These are phyloP conservation scores for Chloroidium sp. DNA, from an alignment of 163 green algal species.

Conservation along the genomic window DNA sequence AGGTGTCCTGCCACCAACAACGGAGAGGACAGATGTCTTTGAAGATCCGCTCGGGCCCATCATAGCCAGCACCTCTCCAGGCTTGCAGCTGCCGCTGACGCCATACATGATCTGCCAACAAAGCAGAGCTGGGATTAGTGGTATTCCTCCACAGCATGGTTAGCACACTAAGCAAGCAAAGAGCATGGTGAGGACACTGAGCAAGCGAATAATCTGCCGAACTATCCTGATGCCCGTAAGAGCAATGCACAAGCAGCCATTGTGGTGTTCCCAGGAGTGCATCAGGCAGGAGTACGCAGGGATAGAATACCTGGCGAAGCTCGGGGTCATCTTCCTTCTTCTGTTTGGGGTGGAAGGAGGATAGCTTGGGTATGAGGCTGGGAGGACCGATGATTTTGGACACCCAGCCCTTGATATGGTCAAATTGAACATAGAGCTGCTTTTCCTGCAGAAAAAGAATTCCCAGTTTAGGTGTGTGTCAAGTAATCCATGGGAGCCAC, in stretches of 20 bases:
- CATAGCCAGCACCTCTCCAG: background rate
- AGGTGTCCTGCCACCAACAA: constrained; percentile 55
- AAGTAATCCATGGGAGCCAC: too few relatives aligned
- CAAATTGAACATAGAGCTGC: background rate
- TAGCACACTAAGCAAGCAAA: background rate
- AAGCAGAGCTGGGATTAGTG: background rate
- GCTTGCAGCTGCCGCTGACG: background rate
- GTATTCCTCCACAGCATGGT: background rate
- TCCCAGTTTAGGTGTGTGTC: too few relatives aligned
- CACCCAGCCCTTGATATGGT: background rate
- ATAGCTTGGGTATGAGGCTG: background rate
- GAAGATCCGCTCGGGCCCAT: constrained; percentile 9
- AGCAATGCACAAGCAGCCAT: too few relatives aligned
- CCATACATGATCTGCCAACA: background rate
- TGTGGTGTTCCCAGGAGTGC: background rate
- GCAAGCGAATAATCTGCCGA: too few relatives aligned
- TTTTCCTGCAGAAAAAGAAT: background rate
- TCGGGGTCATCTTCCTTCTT: background rate
- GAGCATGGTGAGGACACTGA: too few relatives aligned
- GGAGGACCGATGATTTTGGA: background rate
- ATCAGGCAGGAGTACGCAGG: background rate
- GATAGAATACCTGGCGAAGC: background rate
- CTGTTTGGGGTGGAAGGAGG: background rate
- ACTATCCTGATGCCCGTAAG: too few relatives aligned
- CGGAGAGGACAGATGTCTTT: constrained; percentile 75